phyloP scores from a whole-genome alignment of 1,284 basidiomycete species.

The Melampsora americana region DNA sequence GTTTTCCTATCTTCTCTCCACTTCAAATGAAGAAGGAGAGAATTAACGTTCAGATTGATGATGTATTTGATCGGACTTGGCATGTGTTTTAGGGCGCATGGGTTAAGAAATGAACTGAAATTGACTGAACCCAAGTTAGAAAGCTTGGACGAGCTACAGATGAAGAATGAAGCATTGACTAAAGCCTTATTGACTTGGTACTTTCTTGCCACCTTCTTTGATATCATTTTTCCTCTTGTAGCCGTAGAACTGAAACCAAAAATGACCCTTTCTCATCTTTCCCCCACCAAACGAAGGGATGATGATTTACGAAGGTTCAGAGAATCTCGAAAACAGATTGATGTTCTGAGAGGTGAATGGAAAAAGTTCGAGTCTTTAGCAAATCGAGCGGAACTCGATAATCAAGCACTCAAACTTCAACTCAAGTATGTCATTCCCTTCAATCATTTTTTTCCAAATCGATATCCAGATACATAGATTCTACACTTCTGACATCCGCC shows the following conservation, averaged over 20 bases:
- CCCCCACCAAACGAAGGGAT: neutral
- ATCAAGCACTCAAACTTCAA: slow-evolving; percentile 1
- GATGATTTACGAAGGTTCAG: slow-evolving; percentile 29
- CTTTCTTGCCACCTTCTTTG: neutral
- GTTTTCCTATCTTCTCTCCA: neutral
- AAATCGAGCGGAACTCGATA: neutral
- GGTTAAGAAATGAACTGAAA: slow-evolving; percentile 22
- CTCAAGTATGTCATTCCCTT: neutral
- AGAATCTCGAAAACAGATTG: slow-evolving; percentile 14
- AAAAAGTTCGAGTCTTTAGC: slow-evolving; percentile 13
- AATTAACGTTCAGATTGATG: no score
- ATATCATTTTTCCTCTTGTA: neutral
- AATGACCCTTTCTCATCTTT: neutral
- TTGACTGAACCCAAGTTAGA: slow-evolving; percentile 21
- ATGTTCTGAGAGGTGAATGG: slow-evolving; percentile 16
- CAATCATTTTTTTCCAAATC: neutral
- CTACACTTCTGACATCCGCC: neutral
- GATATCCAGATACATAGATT: no score
- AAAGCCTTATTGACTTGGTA: slow-evolving; percentile 27
- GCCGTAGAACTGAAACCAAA: neutral
- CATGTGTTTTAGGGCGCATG: slow-evolving; percentile 12
- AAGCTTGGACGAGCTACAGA: slow-evolving; percentile 8
- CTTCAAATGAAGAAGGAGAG: no score
- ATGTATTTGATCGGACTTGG: neutral
- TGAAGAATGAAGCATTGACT: neutral